Percentiles rank a stretch among this genome's conserved stretches.
These are phyloP conservation scores for Angophora floribunda DNA, from an alignment of 345 rosid genomes.

Conservation along the genomic window DNA sequence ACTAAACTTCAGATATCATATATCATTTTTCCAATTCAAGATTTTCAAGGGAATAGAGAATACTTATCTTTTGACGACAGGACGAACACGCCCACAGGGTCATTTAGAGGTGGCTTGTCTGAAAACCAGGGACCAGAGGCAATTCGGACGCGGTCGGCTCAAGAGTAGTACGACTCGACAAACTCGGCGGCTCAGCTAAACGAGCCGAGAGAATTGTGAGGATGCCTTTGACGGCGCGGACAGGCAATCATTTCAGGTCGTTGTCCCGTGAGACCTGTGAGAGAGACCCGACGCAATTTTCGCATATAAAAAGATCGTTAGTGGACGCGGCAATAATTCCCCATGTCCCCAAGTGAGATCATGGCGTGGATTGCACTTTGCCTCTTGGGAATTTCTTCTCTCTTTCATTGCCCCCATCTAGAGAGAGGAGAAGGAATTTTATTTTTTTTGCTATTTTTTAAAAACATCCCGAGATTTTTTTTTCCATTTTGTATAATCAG, in stretches of 20 bases:
- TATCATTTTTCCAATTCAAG: neutral
- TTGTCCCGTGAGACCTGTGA: neutral
- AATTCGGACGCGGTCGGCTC: neutral
- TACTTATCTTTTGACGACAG: neutral
- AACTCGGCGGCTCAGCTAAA: neutral
- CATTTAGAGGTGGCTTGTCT: neutral
- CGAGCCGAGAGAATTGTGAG: neutral
- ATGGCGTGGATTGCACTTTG: neutral
- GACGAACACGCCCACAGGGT: neutral
- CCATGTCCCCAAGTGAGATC: neutral
- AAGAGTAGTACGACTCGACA: neutral
- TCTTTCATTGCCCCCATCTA: neutral
- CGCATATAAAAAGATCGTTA: neutral
- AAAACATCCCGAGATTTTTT: neutral
- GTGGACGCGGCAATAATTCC: neutral
- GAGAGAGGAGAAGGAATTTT: neutral
- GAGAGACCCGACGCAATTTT: neutral
- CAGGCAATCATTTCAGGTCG: neutral
- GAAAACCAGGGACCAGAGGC: neutral
- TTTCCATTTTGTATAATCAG: neutral
- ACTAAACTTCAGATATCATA: neutral
- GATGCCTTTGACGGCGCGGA: neutral
- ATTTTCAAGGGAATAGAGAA: neutral
- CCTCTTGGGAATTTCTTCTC: neutral
- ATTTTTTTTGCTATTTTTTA: neutral